These are phyloP conservation scores for Pseudovirgaria hyperparasitica DNA, from an alignment of 2,329 filamentous ascomycete species.

Conservation along the genomic window DNA sequence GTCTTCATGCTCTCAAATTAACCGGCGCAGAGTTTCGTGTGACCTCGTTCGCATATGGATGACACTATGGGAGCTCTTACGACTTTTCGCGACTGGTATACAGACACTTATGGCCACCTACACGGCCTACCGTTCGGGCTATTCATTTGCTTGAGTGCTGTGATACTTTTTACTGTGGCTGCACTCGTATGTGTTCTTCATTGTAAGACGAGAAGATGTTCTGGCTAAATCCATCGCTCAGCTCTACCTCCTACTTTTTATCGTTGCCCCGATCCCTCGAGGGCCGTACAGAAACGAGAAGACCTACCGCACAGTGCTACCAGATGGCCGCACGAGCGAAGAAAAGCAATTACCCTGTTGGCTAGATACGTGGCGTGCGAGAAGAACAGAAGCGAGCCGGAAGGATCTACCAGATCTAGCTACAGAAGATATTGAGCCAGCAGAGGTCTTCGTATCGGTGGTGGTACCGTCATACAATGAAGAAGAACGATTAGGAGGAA, in stretches of 20 bases:
- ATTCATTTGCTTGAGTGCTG: neutral
- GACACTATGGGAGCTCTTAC: too few species aligned
- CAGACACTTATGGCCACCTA: neutral
- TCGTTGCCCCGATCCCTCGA: slow-evolving; percentile 73
- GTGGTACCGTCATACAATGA: slow-evolving; percentile 96
- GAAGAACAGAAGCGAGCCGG: slow-evolving; percentile 34
- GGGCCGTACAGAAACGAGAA: slow-evolving; percentile 66
- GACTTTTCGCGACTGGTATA: slow-evolving; percentile 2
- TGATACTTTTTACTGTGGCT: too few species aligned
- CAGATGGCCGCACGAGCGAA: slow-evolving; percentile 45
- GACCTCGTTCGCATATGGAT: too few species aligned
- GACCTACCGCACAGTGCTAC: slow-evolving; percentile 63
- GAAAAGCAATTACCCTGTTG: slow-evolving; percentile 64
- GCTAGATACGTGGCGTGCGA: slow-evolving; percentile 62
- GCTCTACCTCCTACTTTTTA: slow-evolving; percentile 55
- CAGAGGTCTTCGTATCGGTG: slow-evolving; percentile 77
- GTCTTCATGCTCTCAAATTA: too few species aligned
- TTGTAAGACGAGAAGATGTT: too few species aligned
- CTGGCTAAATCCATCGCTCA: too few species aligned
- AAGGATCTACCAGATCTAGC: slow-evolving; percentile 12
- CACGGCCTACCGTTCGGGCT: neutral
- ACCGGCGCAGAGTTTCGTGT: too few species aligned
- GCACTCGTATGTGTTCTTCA: too few species aligned
- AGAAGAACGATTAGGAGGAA: slow-evolving; percentile 65
- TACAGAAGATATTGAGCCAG: slow-evolving; percentile 51